These are phyloP conservation scores for Jatropha curcas DNA, from an alignment of 345 rosid species.

Conservation along the genomic window DNA sequence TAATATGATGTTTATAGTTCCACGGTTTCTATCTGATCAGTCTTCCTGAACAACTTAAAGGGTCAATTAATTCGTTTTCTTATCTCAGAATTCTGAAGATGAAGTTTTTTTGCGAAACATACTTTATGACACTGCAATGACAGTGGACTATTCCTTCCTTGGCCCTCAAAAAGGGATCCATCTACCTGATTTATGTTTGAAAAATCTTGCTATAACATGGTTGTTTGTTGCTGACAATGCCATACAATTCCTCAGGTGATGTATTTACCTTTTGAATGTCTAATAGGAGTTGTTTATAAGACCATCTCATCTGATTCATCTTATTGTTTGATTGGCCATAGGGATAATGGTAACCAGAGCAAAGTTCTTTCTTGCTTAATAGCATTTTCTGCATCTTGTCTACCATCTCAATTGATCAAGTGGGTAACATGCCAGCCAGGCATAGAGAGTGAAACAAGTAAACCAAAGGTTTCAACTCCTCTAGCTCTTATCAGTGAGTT, in stretches of 20 bases:
- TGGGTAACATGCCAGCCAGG: constrained; percentile 54
- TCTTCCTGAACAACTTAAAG: neutral
- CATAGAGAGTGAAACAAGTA: constrained; percentile 35
- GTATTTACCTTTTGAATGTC: constrained; percentile 11
- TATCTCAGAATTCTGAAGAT: constrained; percentile 53
- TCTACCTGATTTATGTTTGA: constrained; percentile 35
- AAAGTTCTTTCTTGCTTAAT: constrained; percentile 42
- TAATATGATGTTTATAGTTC: neutral
- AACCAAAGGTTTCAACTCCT: constrained; percentile 42
- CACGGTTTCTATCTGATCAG: neutral
- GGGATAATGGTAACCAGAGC: constrained; percentile 49
- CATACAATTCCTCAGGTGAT: constrained; percentile 46
- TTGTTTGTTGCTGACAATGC: constrained; percentile 55
- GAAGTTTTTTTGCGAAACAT: constrained; percentile 46
- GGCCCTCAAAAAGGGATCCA: constrained; percentile 37
- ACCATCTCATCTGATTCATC: constrained; percentile 17
- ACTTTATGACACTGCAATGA: constrained; percentile 51
- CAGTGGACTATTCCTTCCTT: constrained; percentile 46
- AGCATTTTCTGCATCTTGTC: constrained; percentile 49
- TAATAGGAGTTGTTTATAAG: constrained; percentile 11
- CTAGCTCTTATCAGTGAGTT: constrained; percentile 63
- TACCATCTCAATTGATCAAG: constrained; percentile 49
- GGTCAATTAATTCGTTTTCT: constrained; percentile 10
- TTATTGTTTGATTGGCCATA: constrained; percentile 36
- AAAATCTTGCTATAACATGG: constrained; percentile 56